Percentiles rank a stretch among this genome's conserved stretches.
Evolutionary conservation across 441 rosid genomes (phyloP).

Genomic region (Breynia disticha): DNA sequence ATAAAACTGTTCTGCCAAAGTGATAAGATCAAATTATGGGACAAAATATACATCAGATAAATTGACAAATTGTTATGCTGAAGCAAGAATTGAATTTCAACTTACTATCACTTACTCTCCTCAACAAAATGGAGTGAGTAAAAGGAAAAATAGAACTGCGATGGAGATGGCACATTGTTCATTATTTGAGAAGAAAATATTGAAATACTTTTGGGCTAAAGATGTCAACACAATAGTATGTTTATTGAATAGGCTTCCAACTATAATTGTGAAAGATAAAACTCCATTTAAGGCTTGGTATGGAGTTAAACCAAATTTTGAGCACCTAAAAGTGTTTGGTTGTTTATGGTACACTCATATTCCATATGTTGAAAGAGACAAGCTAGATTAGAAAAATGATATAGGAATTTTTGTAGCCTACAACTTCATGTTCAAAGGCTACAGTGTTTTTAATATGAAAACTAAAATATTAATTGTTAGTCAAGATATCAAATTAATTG

Average conservation of each 20-base stretch:
- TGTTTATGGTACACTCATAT: too few relatives aligned
- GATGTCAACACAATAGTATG: neutral
- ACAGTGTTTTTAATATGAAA: neutral
- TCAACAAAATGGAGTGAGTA: neutral
- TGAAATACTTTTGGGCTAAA: neutral
- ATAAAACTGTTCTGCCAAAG: too few relatives aligned
- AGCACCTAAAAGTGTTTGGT: too few relatives aligned
- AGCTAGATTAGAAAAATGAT: neutral
- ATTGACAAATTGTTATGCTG: too few relatives aligned
- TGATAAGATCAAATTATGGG: too few relatives aligned
- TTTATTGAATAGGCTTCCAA: neutral
- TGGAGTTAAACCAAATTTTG: neutral
- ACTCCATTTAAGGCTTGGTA: neutral
- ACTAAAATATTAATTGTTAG: too few relatives aligned
- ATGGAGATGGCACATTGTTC: too few relatives aligned
- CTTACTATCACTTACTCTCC: neutral
- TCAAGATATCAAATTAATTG: too few relatives aligned
- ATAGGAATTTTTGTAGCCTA: neutral
- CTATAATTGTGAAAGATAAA: neutral
- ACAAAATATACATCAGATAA: too few relatives aligned
- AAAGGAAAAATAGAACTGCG: neutral
- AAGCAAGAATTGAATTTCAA: neutral
- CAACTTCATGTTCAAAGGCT: neutral
- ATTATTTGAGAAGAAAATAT: too few relatives aligned
- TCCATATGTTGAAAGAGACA: neutral